These are phyloP conservation scores for Helminthosporium solani DNA, from an alignment of 2,329 filamentous ascomycete genomes.

Conservation along the genomic window DNA sequence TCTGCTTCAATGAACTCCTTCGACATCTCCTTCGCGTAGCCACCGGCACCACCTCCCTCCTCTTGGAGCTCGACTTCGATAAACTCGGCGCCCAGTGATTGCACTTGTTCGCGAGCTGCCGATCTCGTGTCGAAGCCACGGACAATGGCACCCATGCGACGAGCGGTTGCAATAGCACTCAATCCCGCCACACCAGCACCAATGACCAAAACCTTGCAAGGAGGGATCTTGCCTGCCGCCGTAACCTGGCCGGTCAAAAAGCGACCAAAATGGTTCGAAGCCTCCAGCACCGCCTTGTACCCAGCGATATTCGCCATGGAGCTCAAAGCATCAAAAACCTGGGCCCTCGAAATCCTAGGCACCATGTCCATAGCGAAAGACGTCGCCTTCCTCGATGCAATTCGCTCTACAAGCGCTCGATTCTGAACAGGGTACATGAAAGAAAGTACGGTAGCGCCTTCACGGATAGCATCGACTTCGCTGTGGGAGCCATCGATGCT, in stretches of 20 bases:
- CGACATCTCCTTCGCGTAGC: slow-evolving; percentile 92
- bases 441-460: slow-evolving; percentile 74
- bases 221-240: slow-evolving; percentile 81
- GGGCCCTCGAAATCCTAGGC: slow-evolving; percentile 82
- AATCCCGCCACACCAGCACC: slow-evolving; percentile 86
- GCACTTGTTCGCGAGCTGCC: slow-evolving; percentile 85
- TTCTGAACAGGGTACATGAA: slow-evolving; percentile 84
- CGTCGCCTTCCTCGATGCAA: slow-evolving; percentile 70
- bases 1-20: slow-evolving; percentile 91
- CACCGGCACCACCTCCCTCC: slow-evolving; percentile 79
- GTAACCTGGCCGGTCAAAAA: slow-evolving; percentile 89
- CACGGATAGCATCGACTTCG: slow-evolving; percentile 68
- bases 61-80: slow-evolving; percentile 83
- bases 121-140: slow-evolving; percentile 88
- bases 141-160: slow-evolving; percentile 84
- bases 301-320: slow-evolving; percentile 95
- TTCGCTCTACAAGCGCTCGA: slow-evolving; percentile 68
- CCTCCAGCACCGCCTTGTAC: slow-evolving; percentile 88
- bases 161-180: slow-evolving; percentile 84
- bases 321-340: slow-evolving; percentile 82
- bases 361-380: slow-evolving; percentile 92
- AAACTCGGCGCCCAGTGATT: slow-evolving; percentile 87
- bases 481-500: slow-evolving; percentile 57
- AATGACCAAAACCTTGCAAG: slow-evolving; percentile 86
- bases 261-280: slow-evolving; percentile 83